Base-by-base conservation (phyloP, 2,329 filamentous ascomycete genomes). In the Diaporthe longicolla region DNA sequence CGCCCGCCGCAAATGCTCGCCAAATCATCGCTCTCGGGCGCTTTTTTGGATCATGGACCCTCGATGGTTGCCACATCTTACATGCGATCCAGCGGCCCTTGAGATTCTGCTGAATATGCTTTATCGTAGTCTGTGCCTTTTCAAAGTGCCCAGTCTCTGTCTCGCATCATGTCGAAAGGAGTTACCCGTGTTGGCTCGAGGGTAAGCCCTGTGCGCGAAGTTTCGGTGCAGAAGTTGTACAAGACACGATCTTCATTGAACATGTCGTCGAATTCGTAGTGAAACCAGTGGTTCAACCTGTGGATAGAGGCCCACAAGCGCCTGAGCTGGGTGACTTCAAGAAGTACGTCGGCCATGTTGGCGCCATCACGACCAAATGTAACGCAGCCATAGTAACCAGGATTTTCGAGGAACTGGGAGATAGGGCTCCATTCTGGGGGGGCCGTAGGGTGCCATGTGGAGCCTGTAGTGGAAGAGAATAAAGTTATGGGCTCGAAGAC, bases 361-460 rank as follows among this genome's bases (percentile, higher is more conserved):
- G 13, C 3, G 29, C 13, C 10, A 26, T 35, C 61, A 4, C 61
- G 45, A 37, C 0, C 29, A 52, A 66, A 37, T 5, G 29, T 66
- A 15, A 26, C 29, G 8, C 7, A 29, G 13, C 50, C 7, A 9
- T 52, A 66, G 29, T 6, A 1, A 5, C 7, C 17, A 10, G 2
- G 8, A 1, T 13, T 45, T 11, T 50, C 43, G 10, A 52, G 26
- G 10, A 66, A 52, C 4, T 50, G 4, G 10, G 61, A 37, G 7
- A 52, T 29, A 19, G 29, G 6, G 10, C 19, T 11, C 1, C 19
- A 9, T 0, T 7, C 10, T 24, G 15, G 11, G 11, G 43, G 1
- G 0, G 26, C 11, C 3, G 10, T 1, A 3, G 2, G 7, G 43
- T 24, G 1, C 2, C 1, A 0, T 19, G 2, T 6, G 11, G 4